phyloP scores from a whole-genome alignment of 768 basidiomycete species.

The Amanita muscaria region DNA sequence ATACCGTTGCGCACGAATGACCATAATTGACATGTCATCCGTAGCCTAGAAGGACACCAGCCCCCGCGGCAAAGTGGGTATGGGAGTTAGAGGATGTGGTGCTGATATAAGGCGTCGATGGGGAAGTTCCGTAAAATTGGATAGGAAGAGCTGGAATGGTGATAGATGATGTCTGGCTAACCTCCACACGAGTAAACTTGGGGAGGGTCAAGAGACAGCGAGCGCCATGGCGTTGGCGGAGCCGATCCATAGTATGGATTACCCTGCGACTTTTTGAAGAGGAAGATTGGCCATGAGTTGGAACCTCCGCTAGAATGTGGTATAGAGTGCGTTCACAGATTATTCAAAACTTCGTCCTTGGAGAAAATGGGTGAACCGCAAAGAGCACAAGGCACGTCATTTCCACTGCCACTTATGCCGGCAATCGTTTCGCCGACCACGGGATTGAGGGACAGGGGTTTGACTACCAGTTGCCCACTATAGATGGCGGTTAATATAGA shows the following conservation, averaged over 20 bases:
- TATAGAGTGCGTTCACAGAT: constrained; percentile 24
- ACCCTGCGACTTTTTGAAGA: constrained; percentile 42
- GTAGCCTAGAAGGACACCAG: constrained; percentile 80
- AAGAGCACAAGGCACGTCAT: constrained; percentile 67
- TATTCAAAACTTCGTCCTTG: constrained; percentile 18
- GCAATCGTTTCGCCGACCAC: constrained; percentile 47
- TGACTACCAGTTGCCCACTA: constrained; percentile 77
- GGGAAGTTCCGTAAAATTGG: constrained; percentile 15
- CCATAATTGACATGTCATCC: constrained; percentile 88
- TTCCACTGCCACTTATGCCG: constrained; percentile 31
- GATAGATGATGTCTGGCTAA: constrained; percentile 18
- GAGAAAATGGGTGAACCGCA: constrained; percentile 59
- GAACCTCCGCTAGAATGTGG: constrained; percentile 25
- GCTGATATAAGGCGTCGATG: constrained; percentile 22
- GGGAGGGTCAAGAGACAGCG: constrained; percentile 26
- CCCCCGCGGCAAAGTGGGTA: constrained; percentile 78
- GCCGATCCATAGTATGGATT: constrained; percentile 16
- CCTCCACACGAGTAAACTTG: constrained; percentile 55
- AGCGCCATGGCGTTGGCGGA: constrained; percentile 21
- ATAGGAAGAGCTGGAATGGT: constrained; percentile 25
- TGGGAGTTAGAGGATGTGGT: constrained; percentile 21
- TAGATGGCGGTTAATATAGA: constrained; percentile 81
- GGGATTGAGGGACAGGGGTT: constrained; percentile 62
- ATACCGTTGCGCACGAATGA: constrained; percentile 79
- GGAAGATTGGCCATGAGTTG: constrained; percentile 50